Conservation (phyloP, 208 protist genomes). For the Leishmania amazonensis region DNA sequence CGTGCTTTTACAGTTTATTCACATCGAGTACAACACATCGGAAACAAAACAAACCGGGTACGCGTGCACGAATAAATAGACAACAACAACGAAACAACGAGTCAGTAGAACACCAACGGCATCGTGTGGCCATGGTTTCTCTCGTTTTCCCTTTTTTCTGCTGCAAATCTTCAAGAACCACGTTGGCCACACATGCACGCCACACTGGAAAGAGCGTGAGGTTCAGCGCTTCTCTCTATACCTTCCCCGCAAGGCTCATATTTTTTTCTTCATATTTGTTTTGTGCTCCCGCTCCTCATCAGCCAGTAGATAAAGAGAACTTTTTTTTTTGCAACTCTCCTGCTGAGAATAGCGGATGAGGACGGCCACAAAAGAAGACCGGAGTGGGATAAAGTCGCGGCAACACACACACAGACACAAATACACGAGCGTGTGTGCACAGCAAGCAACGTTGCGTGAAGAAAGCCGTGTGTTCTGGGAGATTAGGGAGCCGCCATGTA, state of each 20-base stretch:
- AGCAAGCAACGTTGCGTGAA: background rate
- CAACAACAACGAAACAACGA: background rate
- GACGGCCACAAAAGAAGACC: background rate
- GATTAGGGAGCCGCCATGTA: background rate
- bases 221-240: background rate
- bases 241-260: background rate
- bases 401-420: constrained; percentile 1
- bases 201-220: background rate
- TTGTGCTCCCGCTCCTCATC: background rate
- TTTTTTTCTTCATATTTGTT: background rate
- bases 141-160: background rate
- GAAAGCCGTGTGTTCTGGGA: background rate
- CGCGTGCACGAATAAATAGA: no score
- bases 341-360: background rate
- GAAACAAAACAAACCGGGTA: no score
- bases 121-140: background rate
- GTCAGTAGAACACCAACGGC: background rate
- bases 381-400: background rate
- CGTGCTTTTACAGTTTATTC: no score
- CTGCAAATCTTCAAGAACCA: background rate
- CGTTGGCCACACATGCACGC: background rate
- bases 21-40: no score
- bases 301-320: background rate
- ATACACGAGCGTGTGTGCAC: background rate
- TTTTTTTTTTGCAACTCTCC: background rate